Base-by-base conservation (phyloP, 2,329 filamentous ascomycete genomes). In the Ascochyta rabiei region DNA sequence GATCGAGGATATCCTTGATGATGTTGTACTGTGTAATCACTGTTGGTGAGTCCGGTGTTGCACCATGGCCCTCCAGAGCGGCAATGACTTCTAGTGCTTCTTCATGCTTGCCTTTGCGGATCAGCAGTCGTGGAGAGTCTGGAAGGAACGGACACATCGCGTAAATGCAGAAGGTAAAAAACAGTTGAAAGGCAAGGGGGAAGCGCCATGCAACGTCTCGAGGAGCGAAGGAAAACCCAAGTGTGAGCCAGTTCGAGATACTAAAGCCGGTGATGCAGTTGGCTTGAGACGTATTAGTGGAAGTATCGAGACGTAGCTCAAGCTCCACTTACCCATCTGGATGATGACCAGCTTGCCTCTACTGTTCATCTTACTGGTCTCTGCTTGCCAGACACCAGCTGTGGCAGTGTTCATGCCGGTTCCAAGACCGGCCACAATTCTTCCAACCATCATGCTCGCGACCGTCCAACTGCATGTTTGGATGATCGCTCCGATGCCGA, bases 151-250 rank as follows among this genome's bases (percentile, higher is more conserved):
- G 81, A 34, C 75, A 57, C 70, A 77, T 64, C 81, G 83, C 28
- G 80, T 70, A 83, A 2, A 86, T 75, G 56, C 80, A 79, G 0
- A 85, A 82, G 0, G 82, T 84, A 57, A 86, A 84, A 46, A 87
- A 77, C 0, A 84, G 82, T 0, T 84, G 81, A 2, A 85, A 64
- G 0, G 83, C 80, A 1, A 83, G 83, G 0, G 84, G 81, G n/a
- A 87, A 73, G 1, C 72, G 63, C 72, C 72, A 75, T 40, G 71
- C 66, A 12, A 75, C 62, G 28, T 70, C 68, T 15, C 71, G 69
- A 4, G 66, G 67, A 4, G 72, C 71, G 48, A 77, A 79, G 1
- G 75, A 77, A 55, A 79, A 75, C 8, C 73, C 78, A 18, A 76
- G 71, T 24, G 76, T 78, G 6, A 79, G 68, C 73, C 75, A 79